Conservation (phyloP, 768 basidiomycete genomes). For the Omphalotus guepiniiformis region DNA sequence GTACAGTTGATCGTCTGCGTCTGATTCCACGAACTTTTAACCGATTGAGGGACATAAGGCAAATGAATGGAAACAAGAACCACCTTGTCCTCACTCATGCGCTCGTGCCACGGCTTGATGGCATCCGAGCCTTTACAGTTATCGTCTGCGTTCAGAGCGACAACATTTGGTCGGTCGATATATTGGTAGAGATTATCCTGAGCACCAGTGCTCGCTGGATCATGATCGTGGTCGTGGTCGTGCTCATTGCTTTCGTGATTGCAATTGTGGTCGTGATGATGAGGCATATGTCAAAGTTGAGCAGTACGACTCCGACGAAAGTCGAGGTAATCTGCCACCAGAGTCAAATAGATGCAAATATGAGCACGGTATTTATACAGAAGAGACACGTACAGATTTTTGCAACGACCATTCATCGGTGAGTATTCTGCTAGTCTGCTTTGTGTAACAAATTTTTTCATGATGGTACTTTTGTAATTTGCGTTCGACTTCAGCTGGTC, state of each 20-base stretch:
- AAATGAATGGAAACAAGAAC: constrained; percentile 14
- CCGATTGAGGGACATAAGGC: not conserved
- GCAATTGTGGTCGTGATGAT: constrained; percentile 54
- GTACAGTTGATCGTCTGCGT: constrained; percentile 88
- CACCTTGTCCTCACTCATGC: constrained; percentile 68
- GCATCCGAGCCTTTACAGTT: constrained; percentile 42
- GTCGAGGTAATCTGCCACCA: too few relatives aligned
- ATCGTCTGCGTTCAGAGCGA: constrained; percentile 65
- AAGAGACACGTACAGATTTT: too few relatives aligned
- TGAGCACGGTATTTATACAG: too few relatives aligned
- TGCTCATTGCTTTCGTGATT: constrained; percentile 52
- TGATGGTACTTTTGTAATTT: constrained; percentile 80
- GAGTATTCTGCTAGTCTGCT: not conserved
- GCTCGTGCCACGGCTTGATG: constrained; percentile 86
- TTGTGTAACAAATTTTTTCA: constrained; percentile 12
- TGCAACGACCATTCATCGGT: not conserved
- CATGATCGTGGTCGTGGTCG: constrained; percentile 54
- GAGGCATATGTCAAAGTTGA: too few relatives aligned
- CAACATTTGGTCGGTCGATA: constrained; percentile 78
- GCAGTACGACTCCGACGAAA: too few relatives aligned
- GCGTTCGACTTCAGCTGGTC: constrained; percentile 70
- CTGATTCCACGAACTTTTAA: constrained; percentile 75
- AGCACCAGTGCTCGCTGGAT: constrained; percentile 42
- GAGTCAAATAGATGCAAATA: too few relatives aligned
- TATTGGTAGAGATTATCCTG: constrained; percentile 69